These are phyloP conservation scores for Colletotrichum abscissum DNA, from an alignment of 2,329 filamentous ascomycete species.

Conservation along the genomic window DNA sequence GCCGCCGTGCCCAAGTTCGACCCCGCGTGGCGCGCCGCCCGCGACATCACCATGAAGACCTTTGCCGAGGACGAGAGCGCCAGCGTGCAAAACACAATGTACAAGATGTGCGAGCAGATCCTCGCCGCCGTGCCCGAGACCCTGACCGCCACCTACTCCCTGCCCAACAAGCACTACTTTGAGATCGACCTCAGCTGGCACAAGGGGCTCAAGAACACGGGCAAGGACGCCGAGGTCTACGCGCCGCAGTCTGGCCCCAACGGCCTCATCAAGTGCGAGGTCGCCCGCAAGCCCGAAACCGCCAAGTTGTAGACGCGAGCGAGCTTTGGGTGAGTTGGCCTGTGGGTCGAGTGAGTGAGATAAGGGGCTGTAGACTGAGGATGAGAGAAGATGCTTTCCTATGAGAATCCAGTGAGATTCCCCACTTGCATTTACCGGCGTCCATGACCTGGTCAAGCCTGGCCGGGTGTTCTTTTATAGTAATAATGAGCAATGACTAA, in stretches of 20 bases:
- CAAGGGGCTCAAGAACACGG: conserved; percentile 94
- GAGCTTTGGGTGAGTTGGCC: background rate
- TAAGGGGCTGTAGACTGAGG: background rate
- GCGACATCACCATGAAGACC: conserved; percentile 86
- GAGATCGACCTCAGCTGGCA: conserved; percentile 98
- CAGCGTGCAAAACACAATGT: conserved; percentile 97
- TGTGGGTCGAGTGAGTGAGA: background rate
- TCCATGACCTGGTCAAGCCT: conserved; percentile 6
- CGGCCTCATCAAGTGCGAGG: conserved; percentile 94
- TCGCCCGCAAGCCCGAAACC: conserved; percentile 63
- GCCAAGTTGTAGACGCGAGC: conserved; percentile 20
- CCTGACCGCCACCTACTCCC: conserved; percentile 79
- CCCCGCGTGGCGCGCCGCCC: conserved; percentile 80
- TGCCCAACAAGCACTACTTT: conserved; percentile 99
- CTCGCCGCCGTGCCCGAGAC: conserved; percentile 79
- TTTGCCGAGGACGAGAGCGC: conserved; percentile 93
- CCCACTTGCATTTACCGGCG: conserved; percentile 28
- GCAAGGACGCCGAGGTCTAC: conserved; percentile 94
- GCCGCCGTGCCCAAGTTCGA: conserved; percentile 76
- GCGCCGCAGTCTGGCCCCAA: conserved; percentile 94
- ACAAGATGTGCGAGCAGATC: conserved; percentile 95
- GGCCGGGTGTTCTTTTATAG: conserved; percentile 7
- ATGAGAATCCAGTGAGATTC: background rate
- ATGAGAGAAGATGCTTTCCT: background rate
- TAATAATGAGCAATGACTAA: conserved; percentile 32